These are phyloP conservation scores for Boehmeria nivea DNA, from an alignment of 306 rosid genomes.

Conservation along the genomic window DNA sequence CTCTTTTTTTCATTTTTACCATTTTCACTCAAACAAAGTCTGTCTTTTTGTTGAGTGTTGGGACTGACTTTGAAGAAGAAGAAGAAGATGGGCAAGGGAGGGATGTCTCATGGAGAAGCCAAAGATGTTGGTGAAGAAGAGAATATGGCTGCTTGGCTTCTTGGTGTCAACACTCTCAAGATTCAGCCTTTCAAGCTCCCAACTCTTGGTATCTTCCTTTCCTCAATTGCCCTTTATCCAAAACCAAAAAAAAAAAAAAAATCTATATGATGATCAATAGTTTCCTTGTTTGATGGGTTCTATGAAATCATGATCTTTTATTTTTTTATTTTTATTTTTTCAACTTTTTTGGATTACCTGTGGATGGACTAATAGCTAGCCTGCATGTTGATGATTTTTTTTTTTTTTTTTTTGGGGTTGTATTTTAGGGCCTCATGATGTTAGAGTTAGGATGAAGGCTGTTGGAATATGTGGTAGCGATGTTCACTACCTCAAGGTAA, in stretches of 20 bases:
- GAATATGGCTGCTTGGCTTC: constrained; percentile 94
- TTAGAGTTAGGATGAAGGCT: constrained; percentile 69
- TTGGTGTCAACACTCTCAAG: constrained; percentile 63
- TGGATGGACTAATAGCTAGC: no score
- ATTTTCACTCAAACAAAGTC: no score
- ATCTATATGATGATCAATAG: no score
- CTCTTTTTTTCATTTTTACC: no score
- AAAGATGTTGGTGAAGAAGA: constrained; percentile 38
- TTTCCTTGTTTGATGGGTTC: no score
- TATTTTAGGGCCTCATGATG: constrained; percentile 72
- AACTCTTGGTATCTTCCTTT: constrained; percentile 42
- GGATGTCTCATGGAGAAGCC: constrained; percentile 55
- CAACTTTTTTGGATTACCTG: background rate
- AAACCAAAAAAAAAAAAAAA: no score
- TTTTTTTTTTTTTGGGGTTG: no score
- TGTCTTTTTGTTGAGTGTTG: no score
- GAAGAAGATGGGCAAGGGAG: constrained; percentile 65
- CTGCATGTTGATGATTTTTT: no score
- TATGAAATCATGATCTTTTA: no score
- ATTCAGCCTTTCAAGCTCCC: constrained; percentile 88
- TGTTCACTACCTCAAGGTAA: constrained; percentile 83
- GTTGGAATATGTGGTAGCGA: constrained; percentile 97
- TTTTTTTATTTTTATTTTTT: background rate
- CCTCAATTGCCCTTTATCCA: background rate
- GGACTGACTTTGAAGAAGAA: no score